Evolutionary conservation across 2,329 filamentous ascomycete genomes (phyloP).

Genomic region (Aspergillus felis): DNA sequence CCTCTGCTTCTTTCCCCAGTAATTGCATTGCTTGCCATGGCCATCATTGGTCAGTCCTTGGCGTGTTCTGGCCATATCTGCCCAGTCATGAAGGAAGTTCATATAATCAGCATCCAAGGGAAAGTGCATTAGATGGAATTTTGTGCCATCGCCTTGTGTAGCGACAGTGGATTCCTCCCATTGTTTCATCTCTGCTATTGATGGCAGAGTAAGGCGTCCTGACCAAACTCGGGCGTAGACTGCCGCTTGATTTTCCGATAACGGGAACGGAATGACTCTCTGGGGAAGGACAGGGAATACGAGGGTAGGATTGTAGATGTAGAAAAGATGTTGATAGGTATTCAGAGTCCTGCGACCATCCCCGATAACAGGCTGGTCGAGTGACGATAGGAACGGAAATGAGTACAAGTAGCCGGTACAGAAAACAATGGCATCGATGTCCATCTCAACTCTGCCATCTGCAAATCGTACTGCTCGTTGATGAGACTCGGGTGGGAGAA

Average conservation of each 20-base stretch:
- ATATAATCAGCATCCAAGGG: slow-evolving; percentile 45
- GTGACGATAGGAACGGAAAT: slow-evolving; percentile 63
- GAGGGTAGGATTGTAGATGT: slow-evolving; percentile 70
- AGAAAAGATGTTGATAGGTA: slow-evolving; percentile 76
- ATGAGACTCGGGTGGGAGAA: slow-evolving; percentile 49
- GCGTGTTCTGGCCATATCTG: slow-evolving; percentile 29
- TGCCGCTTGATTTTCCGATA: slow-evolving; percentile 75
- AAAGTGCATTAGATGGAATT: slow-evolving; percentile 54
- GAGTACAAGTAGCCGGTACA: slow-evolving; percentile 88
- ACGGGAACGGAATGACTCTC: slow-evolving; percentile 81
- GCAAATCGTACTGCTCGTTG: slow-evolving; percentile 62
- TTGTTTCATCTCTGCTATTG: slow-evolving; percentile 57
- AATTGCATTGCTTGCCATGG: slow-evolving; percentile 63
- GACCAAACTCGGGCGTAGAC: slow-evolving; percentile 74
- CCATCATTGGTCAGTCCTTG: slow-evolving; percentile 42
- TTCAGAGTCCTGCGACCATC: slow-evolving; percentile 67
- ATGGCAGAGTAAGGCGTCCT: slow-evolving; percentile 63
- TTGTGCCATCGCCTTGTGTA: slow-evolving; percentile 45
- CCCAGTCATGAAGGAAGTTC: slow-evolving; percentile 44
- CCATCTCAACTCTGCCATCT: slow-evolving; percentile 60
- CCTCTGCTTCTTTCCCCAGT: slow-evolving; percentile 66
- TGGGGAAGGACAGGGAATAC: slow-evolving; percentile 73
- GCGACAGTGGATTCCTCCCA: slow-evolving; percentile 57
- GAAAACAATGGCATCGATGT: slow-evolving; percentile 75
- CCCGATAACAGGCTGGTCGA: slow-evolving; percentile 57